Evolutionary conservation across 2,329 filamentous ascomycete genomes (phyloP).

Genomic region (Xylariomycetidae sp.): DNA sequence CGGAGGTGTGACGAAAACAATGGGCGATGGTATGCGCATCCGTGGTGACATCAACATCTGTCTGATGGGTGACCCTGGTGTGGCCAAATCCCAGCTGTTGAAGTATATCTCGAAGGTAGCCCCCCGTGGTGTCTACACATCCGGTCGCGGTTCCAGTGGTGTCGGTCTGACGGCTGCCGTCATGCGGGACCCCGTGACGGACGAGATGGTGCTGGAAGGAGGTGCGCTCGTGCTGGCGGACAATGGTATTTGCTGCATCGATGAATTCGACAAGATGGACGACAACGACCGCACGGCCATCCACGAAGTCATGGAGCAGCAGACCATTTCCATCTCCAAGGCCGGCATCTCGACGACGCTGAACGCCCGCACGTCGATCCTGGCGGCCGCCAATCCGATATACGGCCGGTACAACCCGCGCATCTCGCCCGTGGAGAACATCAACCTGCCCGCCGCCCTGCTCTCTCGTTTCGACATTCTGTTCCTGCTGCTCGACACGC

Average conservation of each 20-base stretch:
- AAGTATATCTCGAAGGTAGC: conserved; percentile 99
- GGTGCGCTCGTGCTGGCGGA: conserved; percentile 75
- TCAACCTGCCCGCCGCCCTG: conserved; percentile 95
- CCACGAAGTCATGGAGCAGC: conserved; percentile 85
- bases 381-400: conserved; percentile 92
- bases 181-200: conserved; percentile 77
- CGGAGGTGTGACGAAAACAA: conserved; percentile 91
- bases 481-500: conserved; percentile 94
- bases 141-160: conserved; percentile 72
- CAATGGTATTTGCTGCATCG: conserved; percentile 80
- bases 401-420: conserved; percentile 98
- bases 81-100: conserved; percentile 95
- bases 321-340: conserved; percentile 81
- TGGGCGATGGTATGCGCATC: conserved; percentile 98
- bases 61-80: conserved; percentile 98
- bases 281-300: conserved; percentile 76
- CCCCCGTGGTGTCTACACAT: conserved; percentile 82
- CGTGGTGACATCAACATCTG: conserved; percentile 98
- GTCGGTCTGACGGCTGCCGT: conserved; percentile 78
- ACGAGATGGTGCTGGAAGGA: conserved; percentile 79
- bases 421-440: conserved; percentile 96
- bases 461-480: conserved; percentile 96
- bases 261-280: conserved; percentile 88
- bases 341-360: conserved; percentile 68
- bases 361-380: conserved; percentile 91